These are phyloP conservation scores for Ceratocystis lukuohia DNA, from an alignment of 2,329 filamentous ascomycete species.

Conservation along the genomic window DNA sequence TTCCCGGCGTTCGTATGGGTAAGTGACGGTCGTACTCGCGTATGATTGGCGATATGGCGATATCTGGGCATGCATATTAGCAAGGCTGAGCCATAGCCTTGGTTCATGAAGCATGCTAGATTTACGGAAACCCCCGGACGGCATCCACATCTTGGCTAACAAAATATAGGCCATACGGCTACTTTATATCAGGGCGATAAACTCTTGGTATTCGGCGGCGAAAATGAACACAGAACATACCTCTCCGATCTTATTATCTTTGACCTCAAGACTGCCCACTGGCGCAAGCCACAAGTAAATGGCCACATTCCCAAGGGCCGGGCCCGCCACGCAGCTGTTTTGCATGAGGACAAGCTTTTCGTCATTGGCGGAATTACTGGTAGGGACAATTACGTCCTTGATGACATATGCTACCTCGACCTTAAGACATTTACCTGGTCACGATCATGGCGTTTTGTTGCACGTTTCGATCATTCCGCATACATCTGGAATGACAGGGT, in stretches of 20 bases:
- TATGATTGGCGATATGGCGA: neutral
- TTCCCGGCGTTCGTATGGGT: slow-evolving; percentile 95
- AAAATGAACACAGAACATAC: slow-evolving; percentile 94
- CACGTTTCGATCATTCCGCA: slow-evolving; percentile 85
- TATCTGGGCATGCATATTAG: neutral
- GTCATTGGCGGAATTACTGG: slow-evolving; percentile 92
- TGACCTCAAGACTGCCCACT: slow-evolving; percentile 84
- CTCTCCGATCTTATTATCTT: slow-evolving; percentile 93
- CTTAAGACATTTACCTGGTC: slow-evolving; percentile 98
- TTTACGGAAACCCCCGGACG: neutral
- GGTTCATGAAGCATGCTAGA: neutral
- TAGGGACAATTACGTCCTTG: slow-evolving; percentile 78
- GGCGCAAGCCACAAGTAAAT: slow-evolving; percentile 80
- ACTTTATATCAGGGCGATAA: slow-evolving; percentile 90
- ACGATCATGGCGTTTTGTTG: slow-evolving; percentile 85
- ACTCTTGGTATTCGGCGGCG: slow-evolving; percentile 90
- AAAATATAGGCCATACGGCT: slow-evolving; percentile 65
- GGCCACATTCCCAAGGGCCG: slow-evolving; percentile 79
- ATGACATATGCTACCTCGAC: slow-evolving; percentile 94
- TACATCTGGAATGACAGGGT: slow-evolving; percentile 86
- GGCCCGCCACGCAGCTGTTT: slow-evolving; percentile 81
- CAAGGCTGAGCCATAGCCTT: neutral
- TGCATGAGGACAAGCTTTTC: slow-evolving; percentile 94
- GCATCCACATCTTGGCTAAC: slow-evolving; percentile 6
- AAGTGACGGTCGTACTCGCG: slow-evolving; percentile 24